phyloP scores from a whole-genome alignment of 441 rosid genomes.

The Populus hybrid region DNA sequence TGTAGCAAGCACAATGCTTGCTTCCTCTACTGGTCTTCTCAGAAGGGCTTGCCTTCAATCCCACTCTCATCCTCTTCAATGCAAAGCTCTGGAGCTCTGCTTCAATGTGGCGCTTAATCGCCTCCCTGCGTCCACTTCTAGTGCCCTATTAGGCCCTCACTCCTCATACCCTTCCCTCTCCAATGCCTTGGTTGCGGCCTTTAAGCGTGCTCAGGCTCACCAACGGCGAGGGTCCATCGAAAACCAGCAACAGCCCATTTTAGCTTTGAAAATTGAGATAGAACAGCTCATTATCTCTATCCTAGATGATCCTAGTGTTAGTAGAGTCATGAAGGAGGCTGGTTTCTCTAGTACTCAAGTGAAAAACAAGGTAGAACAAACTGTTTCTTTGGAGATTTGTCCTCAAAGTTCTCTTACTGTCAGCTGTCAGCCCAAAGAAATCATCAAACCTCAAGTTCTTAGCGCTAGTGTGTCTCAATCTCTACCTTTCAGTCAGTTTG shows the following conservation, averaged over 20 bases:
- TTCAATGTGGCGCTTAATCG: constrained; percentile 73
- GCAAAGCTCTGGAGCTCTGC: constrained; percentile 74
- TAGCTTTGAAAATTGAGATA: constrained; percentile 65
- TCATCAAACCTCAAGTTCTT: constrained; percentile 27
- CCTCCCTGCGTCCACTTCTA: constrained; percentile 58
- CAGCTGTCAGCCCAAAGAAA: constrained; percentile 29
- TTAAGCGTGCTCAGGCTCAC: constrained; percentile 79
- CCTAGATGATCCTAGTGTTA: constrained; percentile 73
- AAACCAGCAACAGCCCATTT: constrained; percentile 74
- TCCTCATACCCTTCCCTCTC: constrained; percentile 53
- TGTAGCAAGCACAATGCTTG: constrained; percentile 68
- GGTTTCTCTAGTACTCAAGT: constrained; percentile 71
- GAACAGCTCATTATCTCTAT: constrained; percentile 64
- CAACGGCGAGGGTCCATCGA: constrained; percentile 72
- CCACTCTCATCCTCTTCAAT: constrained; percentile 74
- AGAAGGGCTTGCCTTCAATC: constrained; percentile 64
- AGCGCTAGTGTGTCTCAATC: constrained; percentile 26
- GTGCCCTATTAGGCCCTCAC: constrained; percentile 43
- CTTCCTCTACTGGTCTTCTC: constrained; percentile 52
- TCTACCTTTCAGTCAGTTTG: constrained; percentile 26
- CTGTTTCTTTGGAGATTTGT: constrained; percentile 47
- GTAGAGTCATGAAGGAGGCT: constrained; percentile 81
- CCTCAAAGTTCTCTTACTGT: constrained; percentile 25
- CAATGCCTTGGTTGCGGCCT: constrained; percentile 72
- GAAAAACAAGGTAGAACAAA: constrained; percentile 52